Evolutionary conservation across 2,329 filamentous ascomycete genomes (phyloP).

Genomic region (Helotiales sp.): DNA sequence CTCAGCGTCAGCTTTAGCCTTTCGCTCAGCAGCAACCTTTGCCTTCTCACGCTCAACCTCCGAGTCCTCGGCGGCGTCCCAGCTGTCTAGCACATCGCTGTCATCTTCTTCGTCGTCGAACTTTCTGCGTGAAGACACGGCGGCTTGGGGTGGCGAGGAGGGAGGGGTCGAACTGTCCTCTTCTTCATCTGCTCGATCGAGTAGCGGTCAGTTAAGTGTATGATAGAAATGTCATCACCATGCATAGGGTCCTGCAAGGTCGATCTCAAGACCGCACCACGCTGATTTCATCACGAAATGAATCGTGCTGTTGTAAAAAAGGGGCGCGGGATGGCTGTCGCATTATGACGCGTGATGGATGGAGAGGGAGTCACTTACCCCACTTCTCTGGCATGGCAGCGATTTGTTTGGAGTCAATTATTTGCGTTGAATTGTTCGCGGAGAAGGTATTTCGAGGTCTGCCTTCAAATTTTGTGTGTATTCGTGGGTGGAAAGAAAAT

Average conservation of each 20-base stretch:
- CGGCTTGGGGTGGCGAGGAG: slow-evolving; percentile 38
- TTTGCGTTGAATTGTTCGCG: slow-evolving; percentile 1
- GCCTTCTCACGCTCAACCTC: slow-evolving; percentile 96
- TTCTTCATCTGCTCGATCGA: slow-evolving; percentile 44
- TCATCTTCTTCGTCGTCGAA: slow-evolving; percentile 93
- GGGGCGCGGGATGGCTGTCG: slow-evolving; percentile 13
- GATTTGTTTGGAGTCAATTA: not conserved
- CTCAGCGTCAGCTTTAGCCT: slow-evolving; percentile 87
- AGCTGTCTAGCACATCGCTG: slow-evolving; percentile 88
- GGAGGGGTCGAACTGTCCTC: slow-evolving; percentile 58
- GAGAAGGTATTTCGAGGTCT: not conserved
- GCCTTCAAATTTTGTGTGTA: slow-evolving; percentile 12
- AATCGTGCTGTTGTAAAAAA: slow-evolving; percentile 7
- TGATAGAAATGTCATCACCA: slow-evolving; percentile 28
- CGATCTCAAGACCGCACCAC: slow-evolving; percentile 29
- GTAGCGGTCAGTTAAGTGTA: slow-evolving; percentile 40
- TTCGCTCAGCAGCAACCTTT: slow-evolving; percentile 82
- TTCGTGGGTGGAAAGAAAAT: slow-evolving; percentile 3
- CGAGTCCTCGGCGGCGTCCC: slow-evolving; percentile 96
- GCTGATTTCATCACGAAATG: slow-evolving; percentile 15
- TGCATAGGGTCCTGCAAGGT: slow-evolving; percentile 36
- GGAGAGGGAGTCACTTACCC: slow-evolving; percentile 40
- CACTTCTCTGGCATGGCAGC: slow-evolving; percentile 44
- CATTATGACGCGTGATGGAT: slow-evolving; percentile 27
- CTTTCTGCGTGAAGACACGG: slow-evolving; percentile 55